Base-by-base conservation (phyloP, 257 asterid species). In the Lavandula angustifolia region DNA sequence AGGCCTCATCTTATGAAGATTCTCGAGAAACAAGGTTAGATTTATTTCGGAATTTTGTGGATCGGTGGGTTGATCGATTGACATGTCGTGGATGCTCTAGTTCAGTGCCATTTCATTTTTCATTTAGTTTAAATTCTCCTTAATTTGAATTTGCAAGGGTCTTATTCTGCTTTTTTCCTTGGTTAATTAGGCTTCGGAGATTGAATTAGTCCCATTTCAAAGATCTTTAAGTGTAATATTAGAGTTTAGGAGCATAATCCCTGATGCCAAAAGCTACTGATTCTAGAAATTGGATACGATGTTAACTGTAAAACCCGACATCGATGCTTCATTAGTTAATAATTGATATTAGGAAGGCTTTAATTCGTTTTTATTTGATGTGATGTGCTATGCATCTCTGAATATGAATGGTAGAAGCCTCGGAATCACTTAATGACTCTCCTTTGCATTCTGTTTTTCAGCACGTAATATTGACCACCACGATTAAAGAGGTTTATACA, bases 1-100 rank as follows among this genome's bases (percentile, higher is more conserved):
- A 81, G 87, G 42, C 95, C 96, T 18, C 75, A 76, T 71, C 82
- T 94, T 34, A 72, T 84, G 85, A 94, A 86, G 67, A 75, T 90
- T 73, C 92, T 94, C 66, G 83, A 87, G 32, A 90, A 89, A 57
- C 99, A 94, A 84, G 99, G 99, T 82, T 54, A 34, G 73, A 5
- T 33, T 71, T 56, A 54, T 11, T 18, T 4, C 9, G 59, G 59
- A 2, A 0, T 3, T 9, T 68, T 58, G 11, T 56, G 47, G 66
- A 64, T 69, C 54, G 67, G 22, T 43, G 12, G 18, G 34, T 60
- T n/a, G 27, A 49, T 68, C 17, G 70, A 43, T 41, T 3, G n/a
- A 2, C 2, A 22, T 22, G 1, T 22, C 27, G 27, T 22, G 27
- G 27, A 22, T 22, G 27, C 27, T 22, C 27, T 22, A 22, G 27